Percentiles rank a stretch among this genome's conserved stretches.
phyloP scores from a whole-genome alignment of 2,329 filamentous ascomycete genomes.

The Neoarthrinium moseri region DNA sequence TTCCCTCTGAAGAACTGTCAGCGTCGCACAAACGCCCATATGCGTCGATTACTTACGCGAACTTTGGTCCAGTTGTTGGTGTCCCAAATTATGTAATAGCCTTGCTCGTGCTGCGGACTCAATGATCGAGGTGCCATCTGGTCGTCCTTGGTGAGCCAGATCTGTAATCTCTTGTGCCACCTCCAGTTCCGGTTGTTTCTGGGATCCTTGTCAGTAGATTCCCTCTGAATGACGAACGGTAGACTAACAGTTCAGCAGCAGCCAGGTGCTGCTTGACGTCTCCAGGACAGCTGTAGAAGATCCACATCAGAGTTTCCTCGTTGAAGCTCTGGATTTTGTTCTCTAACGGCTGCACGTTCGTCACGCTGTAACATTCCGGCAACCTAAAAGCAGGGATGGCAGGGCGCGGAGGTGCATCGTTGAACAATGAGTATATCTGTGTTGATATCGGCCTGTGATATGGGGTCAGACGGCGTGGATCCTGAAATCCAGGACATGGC shows the following conservation, averaged over 20 bases:
- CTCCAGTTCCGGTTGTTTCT: slow-evolving; percentile 66
- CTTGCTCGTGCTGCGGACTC: slow-evolving; percentile 59
- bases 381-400: slow-evolving; percentile 56
- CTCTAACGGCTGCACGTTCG: slow-evolving; percentile 64
- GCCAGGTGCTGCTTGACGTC: slow-evolving; percentile 64
- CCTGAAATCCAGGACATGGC: background rate
- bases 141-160: slow-evolving; percentile 69
- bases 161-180: slow-evolving; percentile 65
- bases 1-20: background rate
- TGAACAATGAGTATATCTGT: slow-evolving; percentile 61
- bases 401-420: slow-evolving; percentile 57
- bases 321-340: slow-evolving; percentile 67
- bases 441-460: slow-evolving; percentile 50
- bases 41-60: slow-evolving; percentile 54
- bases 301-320: slow-evolving; percentile 68
- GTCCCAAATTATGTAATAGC: slow-evolving; percentile 67
- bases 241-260: slow-evolving; percentile 58
- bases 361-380: slow-evolving; percentile 66
- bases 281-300: slow-evolving; percentile 65
- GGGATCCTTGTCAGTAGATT: slow-evolving; percentile 13
- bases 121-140: slow-evolving; percentile 61
- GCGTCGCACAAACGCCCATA: background rate
- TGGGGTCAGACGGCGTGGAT: slow-evolving; percentile 13
- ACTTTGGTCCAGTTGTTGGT: slow-evolving; percentile 62
- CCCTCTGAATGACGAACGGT: background rate